A percentile compares a stretch with the other conserved stretches of the same genome.
Conservation (phyloP, 2,329 filamentous ascomycete genomes). For the Colletotrichum brevisporum region DNA sequence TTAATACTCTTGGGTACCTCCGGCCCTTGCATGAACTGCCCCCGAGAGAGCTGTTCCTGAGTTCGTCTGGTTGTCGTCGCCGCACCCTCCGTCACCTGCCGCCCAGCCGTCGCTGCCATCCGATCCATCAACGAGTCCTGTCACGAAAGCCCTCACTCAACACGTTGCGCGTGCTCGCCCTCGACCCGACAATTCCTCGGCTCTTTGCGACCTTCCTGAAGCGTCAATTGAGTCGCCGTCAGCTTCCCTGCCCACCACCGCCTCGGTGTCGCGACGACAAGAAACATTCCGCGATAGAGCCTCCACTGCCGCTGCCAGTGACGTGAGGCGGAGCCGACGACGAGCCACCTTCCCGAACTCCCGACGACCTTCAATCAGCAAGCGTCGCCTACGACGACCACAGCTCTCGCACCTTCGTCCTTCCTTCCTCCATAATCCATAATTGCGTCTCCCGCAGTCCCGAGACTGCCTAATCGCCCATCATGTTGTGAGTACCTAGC, state of each 20-base stretch:
- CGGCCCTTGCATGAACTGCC: slow-evolving; percentile 6
- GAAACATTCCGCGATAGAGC: neutral
- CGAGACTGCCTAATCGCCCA: slow-evolving; percentile 15
- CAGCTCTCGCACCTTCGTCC: neutral
- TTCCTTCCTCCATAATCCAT: neutral
- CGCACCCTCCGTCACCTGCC: slow-evolving; percentile 7
- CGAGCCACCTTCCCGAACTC: slow-evolving; percentile 24
- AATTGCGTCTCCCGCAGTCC: slow-evolving; percentile 5
- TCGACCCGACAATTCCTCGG: neutral
- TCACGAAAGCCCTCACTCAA: slow-evolving; percentile 13
- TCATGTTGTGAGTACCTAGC: slow-evolving; percentile 41
- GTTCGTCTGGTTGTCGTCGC: slow-evolving; percentile 34
- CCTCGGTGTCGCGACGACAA: too few species aligned
- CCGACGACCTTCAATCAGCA: slow-evolving; percentile 16
- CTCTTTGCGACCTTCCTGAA: slow-evolving; percentile 21
- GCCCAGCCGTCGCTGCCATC: slow-evolving; percentile 22
- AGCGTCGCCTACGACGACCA: neutral
- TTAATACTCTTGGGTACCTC: slow-evolving; percentile 30
- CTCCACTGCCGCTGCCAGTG: slow-evolving; percentile 30
- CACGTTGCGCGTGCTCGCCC: neutral
- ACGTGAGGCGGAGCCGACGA: slow-evolving; percentile 35
- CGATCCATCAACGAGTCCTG: slow-evolving; percentile 7
- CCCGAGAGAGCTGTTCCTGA: slow-evolving; percentile 8
- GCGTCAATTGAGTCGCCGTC: neutral
- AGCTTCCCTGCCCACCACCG: slow-evolving; percentile 7